Conservation (phyloP, 305 asterid species). For the Withania somnifera region DNA sequence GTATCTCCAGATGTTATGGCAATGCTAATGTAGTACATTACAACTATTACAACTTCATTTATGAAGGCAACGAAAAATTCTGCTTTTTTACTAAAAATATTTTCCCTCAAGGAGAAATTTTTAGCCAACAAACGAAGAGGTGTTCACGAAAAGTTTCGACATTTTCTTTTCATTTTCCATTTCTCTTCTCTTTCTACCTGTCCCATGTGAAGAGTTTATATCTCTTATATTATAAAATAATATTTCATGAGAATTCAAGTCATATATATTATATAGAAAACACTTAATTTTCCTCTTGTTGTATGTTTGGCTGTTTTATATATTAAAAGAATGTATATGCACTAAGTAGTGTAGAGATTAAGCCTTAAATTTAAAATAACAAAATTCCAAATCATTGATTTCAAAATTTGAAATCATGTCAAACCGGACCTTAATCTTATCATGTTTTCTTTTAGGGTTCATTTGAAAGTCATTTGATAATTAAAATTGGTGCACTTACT, state of each 20-base stretch:
- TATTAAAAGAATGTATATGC: background rate
- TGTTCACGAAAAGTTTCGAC: background rate
- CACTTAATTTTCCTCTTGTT: background rate
- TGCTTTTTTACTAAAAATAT: background rate
- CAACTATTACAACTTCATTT: constrained; percentile 23
- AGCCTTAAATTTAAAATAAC: too few relatives aligned
- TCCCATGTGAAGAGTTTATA: background rate
- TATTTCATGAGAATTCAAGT: background rate
- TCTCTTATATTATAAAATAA: background rate
- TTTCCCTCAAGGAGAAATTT: background rate
- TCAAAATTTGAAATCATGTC: too few relatives aligned
- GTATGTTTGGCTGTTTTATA: background rate
- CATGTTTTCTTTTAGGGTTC: too few relatives aligned
- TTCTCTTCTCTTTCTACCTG: background rate
- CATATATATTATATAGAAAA: background rate
- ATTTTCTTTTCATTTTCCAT: background rate
- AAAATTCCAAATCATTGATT: too few relatives aligned
- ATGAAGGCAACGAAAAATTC: background rate
- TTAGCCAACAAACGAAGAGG: background rate
- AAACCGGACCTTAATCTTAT: too few relatives aligned
- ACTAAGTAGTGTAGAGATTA: background rate
- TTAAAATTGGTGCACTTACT: too few relatives aligned
- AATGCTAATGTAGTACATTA: constrained; percentile 44
- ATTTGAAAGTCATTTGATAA: too few relatives aligned
- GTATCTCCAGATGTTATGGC: constrained; percentile 43